Base-by-base conservation (phyloP, 352 stramenopile species). In the Phytopythium chamaehyphon region DNA sequence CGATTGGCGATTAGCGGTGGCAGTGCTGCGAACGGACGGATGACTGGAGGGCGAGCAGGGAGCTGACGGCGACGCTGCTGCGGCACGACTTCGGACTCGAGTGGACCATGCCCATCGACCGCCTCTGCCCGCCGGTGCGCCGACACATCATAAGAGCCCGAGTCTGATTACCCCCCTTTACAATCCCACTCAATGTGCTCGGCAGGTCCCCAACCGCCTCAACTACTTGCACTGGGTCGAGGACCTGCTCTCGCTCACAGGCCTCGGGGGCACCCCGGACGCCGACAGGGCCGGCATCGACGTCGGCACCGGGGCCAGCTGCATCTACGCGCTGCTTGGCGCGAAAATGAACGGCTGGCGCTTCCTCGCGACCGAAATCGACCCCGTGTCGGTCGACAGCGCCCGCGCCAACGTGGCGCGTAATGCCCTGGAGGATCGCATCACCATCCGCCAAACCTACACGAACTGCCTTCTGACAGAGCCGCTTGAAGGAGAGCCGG, bases 201-300 rank as follows among this genome's bases (percentile, higher is more conserved):
- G 16, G 2, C 46, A 95, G 85, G 45, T 95, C 18, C 73, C 85
- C 6, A 93, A 93, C 55, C 81, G 85, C 14, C 82, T 98, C 35
- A 98, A 98, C 76, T 98, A 98, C 66, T 62, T 98, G 11, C 88
- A 93, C 57, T 99, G 96, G 96, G 83, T 99, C 47, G 83, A 95
- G 67, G 81, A 98, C 47, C 70, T 98, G 48, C 64, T 98, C 16
- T 9, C 8, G 10, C 24, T 39, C 1, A n/a, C 48, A 10, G 15
- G 24, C 38, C 23, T 35, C 40, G 26, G 9, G 47, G 44, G 42
- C 10, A 28, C 23, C 11, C 43, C 19, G 8, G 24, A 44, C 43
- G 4, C 12, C 37, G 11, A 33, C 2, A 69, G 93, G 12, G 62
- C 51, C 31, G 96, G 93, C 12, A 86, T 98, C 40, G 96, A 99